Evolutionary conservation across 2,329 filamentous ascomycete species (phyloP).

Genomic region (Arthrobotrys sphaeroides): DNA sequence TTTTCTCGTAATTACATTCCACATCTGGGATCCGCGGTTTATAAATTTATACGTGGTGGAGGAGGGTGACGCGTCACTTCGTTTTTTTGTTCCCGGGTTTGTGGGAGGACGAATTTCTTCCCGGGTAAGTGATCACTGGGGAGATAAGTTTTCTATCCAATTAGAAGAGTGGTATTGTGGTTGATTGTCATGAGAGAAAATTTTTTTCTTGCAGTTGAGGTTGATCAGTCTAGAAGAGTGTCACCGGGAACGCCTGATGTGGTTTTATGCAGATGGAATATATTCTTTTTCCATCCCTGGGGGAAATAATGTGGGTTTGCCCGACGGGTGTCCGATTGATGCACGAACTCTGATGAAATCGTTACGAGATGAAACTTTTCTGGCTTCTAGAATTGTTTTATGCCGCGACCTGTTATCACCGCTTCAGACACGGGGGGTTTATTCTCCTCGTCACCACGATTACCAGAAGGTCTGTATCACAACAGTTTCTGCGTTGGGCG

Average conservation of each 20-base stretch:
- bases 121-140: too few species aligned
- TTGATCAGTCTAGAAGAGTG: too few species aligned
- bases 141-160: too few species aligned
- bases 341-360: neutral
- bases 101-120: too few species aligned
- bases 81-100: neutral
- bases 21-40: too few species aligned
- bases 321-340: neutral
- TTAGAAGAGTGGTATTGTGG: too few species aligned
- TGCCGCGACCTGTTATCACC: constrained; percentile 4
- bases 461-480: neutral
- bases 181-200: neutral
- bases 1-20: constrained; percentile 40
- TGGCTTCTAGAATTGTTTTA: neutral
- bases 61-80: constrained; percentile 41
- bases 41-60: neutral
- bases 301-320: neutral
- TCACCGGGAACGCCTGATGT: constrained; percentile 4
- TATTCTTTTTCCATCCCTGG: too few species aligned
- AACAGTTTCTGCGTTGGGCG: constrained; percentile 25
- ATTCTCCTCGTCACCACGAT: neutral
- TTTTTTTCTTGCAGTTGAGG: neutral
- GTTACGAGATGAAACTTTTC: constrained; percentile 19
- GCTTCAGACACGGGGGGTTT: neutral
- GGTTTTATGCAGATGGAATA: neutral